phyloP scores from a whole-genome alignment of 108 stramenopile species.

The Skeletonema costatum region DNA sequence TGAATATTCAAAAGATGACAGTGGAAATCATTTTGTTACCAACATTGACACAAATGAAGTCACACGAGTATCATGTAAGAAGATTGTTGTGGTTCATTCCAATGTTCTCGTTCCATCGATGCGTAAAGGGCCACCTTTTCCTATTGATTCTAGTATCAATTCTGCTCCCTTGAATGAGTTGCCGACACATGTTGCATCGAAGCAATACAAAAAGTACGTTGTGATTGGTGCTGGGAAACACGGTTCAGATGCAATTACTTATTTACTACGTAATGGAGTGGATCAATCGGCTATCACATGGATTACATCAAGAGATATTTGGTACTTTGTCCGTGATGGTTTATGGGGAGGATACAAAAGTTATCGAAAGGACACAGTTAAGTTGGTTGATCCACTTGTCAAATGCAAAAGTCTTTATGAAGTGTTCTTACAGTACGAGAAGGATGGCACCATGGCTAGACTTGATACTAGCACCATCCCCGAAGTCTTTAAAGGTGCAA shows the following conservation, averaged over 20 bases:
- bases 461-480: constrained; percentile 7
- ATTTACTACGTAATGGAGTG: constrained; percentile 5
- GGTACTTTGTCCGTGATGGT: constrained; percentile 13
- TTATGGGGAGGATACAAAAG: constrained; percentile 3
- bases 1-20: constrained; percentile 1
- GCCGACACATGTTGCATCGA: constrained; percentile 4
- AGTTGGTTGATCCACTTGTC: constrained; percentile 7
- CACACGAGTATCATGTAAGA: constrained; percentile 4
- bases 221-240: constrained; percentile 10
- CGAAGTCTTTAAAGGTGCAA: constrained; percentile 8
- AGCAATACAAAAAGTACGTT: constrained; percentile 4
- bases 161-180: constrained; percentile 1
- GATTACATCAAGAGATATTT: constrained; percentile 9
- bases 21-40: background rate
- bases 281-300: constrained; percentile 8
- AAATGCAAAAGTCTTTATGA: background rate
- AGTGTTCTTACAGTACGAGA: constrained; percentile 3
- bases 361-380: constrained; percentile 1
- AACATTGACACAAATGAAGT: background rate
- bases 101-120: constrained; percentile 14
- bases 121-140: constrained; percentile 7
- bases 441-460: constrained; percentile 2
- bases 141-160: constrained; percentile 10
- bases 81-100: constrained; percentile 6
- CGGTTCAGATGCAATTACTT: constrained; percentile 10